Evolutionary conservation across 495 filamentous ascomycete genomes (phyloP).

Genomic region (Chlorociboria aeruginascens): DNA sequence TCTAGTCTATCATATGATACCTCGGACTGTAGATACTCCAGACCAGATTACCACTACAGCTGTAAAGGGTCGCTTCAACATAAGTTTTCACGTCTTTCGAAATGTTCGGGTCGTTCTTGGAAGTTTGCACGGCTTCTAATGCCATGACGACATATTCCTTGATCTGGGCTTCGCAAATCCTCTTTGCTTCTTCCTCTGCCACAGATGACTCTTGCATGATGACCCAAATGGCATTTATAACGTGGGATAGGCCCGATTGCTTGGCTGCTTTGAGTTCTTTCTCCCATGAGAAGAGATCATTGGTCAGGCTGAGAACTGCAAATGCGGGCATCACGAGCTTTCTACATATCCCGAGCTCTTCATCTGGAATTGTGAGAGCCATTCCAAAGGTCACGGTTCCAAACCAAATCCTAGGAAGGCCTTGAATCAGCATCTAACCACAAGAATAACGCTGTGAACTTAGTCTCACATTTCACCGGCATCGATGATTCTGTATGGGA

Average conservation of each 20-base stretch:
- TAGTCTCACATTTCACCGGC: slow-evolving; percentile 4
- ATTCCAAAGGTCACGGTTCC: slow-evolving; percentile 9
- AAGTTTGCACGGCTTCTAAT: not conserved
- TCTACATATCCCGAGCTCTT: slow-evolving; percentile 3
- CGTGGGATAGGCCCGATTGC: too few relatives aligned
- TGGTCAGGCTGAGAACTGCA: slow-evolving; percentile 20
- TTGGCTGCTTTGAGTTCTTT: slow-evolving; percentile 20
- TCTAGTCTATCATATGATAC: too few relatives aligned
- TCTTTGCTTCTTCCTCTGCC: slow-evolving; percentile 17
- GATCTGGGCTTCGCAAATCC: slow-evolving; percentile 8
- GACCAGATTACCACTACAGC: slow-evolving; percentile 19
- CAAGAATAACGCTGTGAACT: not conserved
- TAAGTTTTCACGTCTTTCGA: slow-evolving; percentile 6
- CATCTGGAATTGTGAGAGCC: slow-evolving; percentile 2
- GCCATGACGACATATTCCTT: too few relatives aligned
- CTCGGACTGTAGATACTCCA: slow-evolving; percentile 24
- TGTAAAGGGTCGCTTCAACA: slow-evolving; percentile 19
- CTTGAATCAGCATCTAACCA: not conserved
- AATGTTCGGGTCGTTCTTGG: not conserved
- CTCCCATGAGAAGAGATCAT: slow-evolving; percentile 23
- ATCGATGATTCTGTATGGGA: slow-evolving; percentile 6
- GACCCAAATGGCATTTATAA: slow-evolving; percentile 28
- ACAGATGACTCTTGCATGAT: slow-evolving; percentile 22
- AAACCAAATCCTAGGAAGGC: slow-evolving; percentile 6
- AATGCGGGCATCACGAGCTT: slow-evolving; percentile 20